These are phyloP conservation scores for Rhizodiscina lignyota DNA, from an alignment of 495 filamentous ascomycete species.

Conservation along the genomic window DNA sequence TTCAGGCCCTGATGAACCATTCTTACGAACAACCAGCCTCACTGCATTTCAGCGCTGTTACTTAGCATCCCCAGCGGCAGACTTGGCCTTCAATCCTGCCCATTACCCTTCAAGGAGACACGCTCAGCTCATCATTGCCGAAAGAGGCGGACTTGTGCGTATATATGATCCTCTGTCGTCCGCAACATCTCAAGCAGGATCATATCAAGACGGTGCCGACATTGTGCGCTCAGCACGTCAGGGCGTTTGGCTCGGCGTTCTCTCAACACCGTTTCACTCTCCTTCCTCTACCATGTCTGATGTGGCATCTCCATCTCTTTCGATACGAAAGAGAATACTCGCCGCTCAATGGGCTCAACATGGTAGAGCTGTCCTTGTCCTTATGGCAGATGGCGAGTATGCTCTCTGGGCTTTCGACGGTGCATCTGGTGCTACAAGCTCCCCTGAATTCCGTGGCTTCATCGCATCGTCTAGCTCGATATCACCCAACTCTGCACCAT, in stretches of 20 bases:
- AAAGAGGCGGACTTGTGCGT: constrained; percentile 50
- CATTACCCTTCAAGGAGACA: constrained; percentile 38
- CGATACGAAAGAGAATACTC: constrained; percentile 54
- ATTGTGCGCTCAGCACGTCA: not conserved
- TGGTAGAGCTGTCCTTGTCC: constrained; percentile 56
- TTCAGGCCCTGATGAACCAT: not conserved
- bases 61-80: constrained; percentile 45
- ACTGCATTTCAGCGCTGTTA: constrained; percentile 9
- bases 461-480: constrained; percentile 31
- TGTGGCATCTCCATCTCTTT: constrained; percentile 2
- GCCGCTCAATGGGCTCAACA: constrained; percentile 70
- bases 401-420: constrained; percentile 78
- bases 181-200: not conserved
- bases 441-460: constrained; percentile 50
- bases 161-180: constrained; percentile 32
- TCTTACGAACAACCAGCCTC: not conserved
- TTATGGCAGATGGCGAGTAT: constrained; percentile 81
- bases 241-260: constrained; percentile 16
- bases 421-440: constrained; percentile 47
- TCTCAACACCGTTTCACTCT: constrained; percentile 8
- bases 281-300: constrained; percentile 1
- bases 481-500: constrained; percentile 1
- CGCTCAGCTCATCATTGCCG: constrained; percentile 47
- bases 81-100: constrained; percentile 58
- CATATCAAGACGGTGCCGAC: constrained; percentile 1